These are phyloP conservation scores for Pulveroboletus sp. DNA, from an alignment of 768 basidiomycete genomes.

Conservation along the genomic window DNA sequence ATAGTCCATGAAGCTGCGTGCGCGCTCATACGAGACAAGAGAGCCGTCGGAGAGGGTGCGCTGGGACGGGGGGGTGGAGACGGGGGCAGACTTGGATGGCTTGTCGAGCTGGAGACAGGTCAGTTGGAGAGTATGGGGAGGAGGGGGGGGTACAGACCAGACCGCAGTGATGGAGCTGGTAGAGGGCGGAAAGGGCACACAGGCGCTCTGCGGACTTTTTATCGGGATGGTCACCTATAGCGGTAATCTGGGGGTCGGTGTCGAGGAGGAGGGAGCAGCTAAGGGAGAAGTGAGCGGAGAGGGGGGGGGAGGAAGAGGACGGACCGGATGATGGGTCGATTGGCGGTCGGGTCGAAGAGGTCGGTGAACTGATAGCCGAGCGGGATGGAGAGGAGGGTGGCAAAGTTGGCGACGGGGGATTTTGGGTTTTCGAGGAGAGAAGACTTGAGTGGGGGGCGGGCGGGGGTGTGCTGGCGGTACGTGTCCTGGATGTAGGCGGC, in stretches of 20 bases:
- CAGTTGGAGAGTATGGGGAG: background rate
- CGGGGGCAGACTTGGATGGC: slow-evolving; percentile 16
- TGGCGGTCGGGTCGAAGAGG: slow-evolving; percentile 12
- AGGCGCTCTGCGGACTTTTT: slow-evolving; percentile 68
- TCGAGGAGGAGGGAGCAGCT: slow-evolving; percentile 26
- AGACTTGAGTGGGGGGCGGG: slow-evolving; percentile 23
- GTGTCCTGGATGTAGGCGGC: slow-evolving; percentile 27
- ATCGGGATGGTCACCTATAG: slow-evolving; percentile 53
- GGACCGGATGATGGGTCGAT: slow-evolving; percentile 20
- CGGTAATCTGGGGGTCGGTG: slow-evolving; percentile 40
- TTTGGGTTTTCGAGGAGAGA: slow-evolving; percentile 45
- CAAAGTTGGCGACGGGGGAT: slow-evolving; percentile 45
- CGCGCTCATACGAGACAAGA: slow-evolving; percentile 61
- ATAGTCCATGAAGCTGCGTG: slow-evolving; percentile 90
- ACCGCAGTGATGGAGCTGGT: slow-evolving; percentile 60
- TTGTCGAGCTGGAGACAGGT: slow-evolving; percentile 26
- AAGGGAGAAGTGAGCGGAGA: slow-evolving; percentile 5
- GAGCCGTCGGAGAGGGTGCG: slow-evolving; percentile 58
- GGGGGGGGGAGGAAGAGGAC: background rate
- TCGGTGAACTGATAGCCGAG: slow-evolving; percentile 15
- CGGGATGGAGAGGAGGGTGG: slow-evolving; percentile 7
- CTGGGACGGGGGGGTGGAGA: slow-evolving; percentile 9
- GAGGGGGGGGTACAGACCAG: slow-evolving; percentile 46
- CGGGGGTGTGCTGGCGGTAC: slow-evolving; percentile 13
- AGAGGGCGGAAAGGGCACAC: slow-evolving; percentile 69